Evolutionary conservation across 2,329 filamentous ascomycete species (phyloP), one percentile per base, ranked within the genome.

Genomic region (Ceratocystis alfenasii): DNA sequence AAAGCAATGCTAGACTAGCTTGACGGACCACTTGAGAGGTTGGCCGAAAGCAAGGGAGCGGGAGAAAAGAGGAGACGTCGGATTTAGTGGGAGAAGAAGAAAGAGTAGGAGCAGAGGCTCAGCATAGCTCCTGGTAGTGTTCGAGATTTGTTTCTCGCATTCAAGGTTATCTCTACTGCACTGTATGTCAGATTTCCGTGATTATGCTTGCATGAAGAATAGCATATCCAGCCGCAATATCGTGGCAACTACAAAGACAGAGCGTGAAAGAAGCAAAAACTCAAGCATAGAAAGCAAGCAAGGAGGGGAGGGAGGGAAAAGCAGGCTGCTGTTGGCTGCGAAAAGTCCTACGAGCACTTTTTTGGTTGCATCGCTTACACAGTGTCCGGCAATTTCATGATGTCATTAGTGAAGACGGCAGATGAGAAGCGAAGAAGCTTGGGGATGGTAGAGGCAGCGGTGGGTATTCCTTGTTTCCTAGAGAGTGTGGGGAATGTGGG

Each of bases 331-430:
- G 48, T 28, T 28, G 48, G 5, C 17, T 53, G 48, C 10, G 28
- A 53, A 53, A 53, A 53, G 48, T 28, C 8, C 22, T 3, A 22
- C 3, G 25, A 15, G 48, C 0, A 15, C 8, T 22, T 41, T 50
- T n/a, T 50, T 50, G 48, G 17, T 20, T 50, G 48, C 48, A 53
- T 53, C 36, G 48, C 48, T 53, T 53, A 53, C 48, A 53, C 48
- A 53, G 48, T 53, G 48, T 15, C 48, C 46, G 10, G 20, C 7
- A n/a, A 22, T 2, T 8, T n/a, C 20, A 53, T 53, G 48, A 53
- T 53, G 48, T 50, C 48, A 50, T 53, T 41, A 25, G 22, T 25
- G 20, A 53, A 28, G 48, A 17, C 48, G 25, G 25, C 25, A 53
- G 36, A 41, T 41, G 36, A 5, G 10, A 41, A 41, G 10, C 36